phyloP scores from a whole-genome alignment of 352 stramenopile genomes.

The Globisporangium mamillatum region DNA sequence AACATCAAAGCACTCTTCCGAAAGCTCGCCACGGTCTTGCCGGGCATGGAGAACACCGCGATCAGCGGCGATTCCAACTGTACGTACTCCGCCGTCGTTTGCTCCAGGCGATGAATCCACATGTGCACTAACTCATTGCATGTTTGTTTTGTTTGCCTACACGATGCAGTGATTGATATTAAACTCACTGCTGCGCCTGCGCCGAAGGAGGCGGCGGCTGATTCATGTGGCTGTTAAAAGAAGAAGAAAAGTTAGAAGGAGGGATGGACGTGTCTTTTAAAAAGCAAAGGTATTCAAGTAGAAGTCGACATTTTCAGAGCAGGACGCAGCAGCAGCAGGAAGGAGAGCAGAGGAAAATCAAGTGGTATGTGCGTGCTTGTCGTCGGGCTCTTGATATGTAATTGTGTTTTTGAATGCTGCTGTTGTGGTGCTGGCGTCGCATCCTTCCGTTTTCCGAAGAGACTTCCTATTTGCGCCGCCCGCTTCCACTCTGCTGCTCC shows the following conservation, averaged over 20 bases:
- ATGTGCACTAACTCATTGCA: not conserved
- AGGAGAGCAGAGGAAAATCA: conserved; percentile 13
- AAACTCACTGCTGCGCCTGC: conserved; percentile 80
- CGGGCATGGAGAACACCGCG: conserved; percentile 92
- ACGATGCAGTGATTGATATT: conserved; percentile 79
- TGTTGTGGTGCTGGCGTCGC: not conserved
- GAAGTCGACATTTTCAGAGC: conserved; percentile 21
- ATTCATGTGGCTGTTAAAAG: conserved; percentile 69
- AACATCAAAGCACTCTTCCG: conserved; percentile 99
- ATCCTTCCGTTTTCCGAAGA: not conserved
- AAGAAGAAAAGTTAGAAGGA: conserved; percentile 12
- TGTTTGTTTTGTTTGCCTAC: conserved; percentile 5
- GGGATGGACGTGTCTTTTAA: conserved; percentile 15
- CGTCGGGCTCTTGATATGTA: conserved; percentile 17
- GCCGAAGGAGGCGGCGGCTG: conserved; percentile 67
- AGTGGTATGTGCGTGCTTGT: conserved; percentile 26
- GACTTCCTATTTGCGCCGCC: conserved; percentile 51
- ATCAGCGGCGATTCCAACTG: conserved; percentile 87
- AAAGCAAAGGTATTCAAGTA: conserved; percentile 17
- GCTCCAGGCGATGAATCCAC: not conserved
- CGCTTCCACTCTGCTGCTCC: conserved; percentile 45
- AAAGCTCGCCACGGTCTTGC: conserved; percentile 97
- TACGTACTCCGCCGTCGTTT: conserved; percentile 32
- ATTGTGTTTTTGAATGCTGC: conserved; percentile 1
- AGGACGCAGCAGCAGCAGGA: conserved; percentile 15